phyloP scores from a whole-genome alignment of 179 eudicot species.

The Silene coronaria region DNA sequence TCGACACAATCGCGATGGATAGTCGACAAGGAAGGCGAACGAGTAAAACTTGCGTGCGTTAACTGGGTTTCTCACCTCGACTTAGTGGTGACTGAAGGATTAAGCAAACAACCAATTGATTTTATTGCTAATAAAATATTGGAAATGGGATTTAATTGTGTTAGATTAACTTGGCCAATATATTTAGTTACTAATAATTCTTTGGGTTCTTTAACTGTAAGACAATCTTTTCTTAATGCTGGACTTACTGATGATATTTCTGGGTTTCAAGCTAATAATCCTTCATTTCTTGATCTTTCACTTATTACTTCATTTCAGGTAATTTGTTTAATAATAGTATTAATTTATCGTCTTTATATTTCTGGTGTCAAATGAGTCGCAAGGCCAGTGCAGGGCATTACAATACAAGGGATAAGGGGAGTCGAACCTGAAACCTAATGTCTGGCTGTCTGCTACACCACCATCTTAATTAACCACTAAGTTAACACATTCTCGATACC shows the following conservation, averaged over 20 bases:
- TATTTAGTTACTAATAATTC: slow-evolving; percentile 54
- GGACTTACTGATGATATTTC: slow-evolving; percentile 44
- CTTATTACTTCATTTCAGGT: slow-evolving; percentile 73
- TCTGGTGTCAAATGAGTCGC: no score
- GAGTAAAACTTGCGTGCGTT: slow-evolving; percentile 77
- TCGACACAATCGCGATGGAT: slow-evolving; percentile 79
- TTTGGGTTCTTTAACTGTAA: slow-evolving; percentile 45
- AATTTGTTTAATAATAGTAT: not conserved
- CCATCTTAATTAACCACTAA: no score
- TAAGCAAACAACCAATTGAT: slow-evolving; percentile 61
- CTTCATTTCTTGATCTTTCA: slow-evolving; percentile 57
- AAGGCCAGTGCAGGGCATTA: no score
- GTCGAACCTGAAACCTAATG: no score
- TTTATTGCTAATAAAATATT: slow-evolving; percentile 39
- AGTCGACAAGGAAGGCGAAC: slow-evolving; percentile 50
- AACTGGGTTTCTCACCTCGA: slow-evolving; percentile 83
- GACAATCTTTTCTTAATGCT: slow-evolving; percentile 46
- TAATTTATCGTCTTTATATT: no score
- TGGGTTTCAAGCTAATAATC: slow-evolving; percentile 61
- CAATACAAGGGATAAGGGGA: no score
- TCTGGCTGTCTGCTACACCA: no score
- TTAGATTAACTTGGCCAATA: slow-evolving; percentile 88
- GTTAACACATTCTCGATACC: no score
- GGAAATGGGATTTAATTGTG: slow-evolving; percentile 78
- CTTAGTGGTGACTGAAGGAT: slow-evolving; percentile 70